phyloP scores from a whole-genome alignment of 768 basidiomycete species.

The Tulasnella sp. region DNA sequence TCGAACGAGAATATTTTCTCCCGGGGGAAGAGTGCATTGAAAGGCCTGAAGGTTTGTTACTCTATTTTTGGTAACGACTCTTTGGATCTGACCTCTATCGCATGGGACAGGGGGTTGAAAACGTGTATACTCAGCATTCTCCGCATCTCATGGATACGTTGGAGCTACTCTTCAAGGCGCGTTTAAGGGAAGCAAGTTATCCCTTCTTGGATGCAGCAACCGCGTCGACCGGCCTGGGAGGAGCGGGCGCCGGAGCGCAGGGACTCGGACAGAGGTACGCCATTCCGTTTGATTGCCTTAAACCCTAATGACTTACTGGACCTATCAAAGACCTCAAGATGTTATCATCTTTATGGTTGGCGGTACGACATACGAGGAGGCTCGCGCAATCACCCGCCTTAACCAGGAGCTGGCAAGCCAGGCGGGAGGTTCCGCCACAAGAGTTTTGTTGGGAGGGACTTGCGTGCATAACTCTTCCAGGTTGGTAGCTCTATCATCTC shows the following conservation, averaged over 20 bases:
- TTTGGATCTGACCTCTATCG: slow-evolving; percentile 22
- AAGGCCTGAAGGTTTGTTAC: slow-evolving; percentile 77
- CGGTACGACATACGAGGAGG: slow-evolving; percentile 95
- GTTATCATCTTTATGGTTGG: slow-evolving; percentile 96
- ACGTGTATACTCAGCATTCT: slow-evolving; percentile 96
- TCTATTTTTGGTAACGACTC: neutral
- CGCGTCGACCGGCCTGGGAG: slow-evolving; percentile 20
- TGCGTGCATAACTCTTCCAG: slow-evolving; percentile 92
- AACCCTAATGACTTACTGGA: neutral
- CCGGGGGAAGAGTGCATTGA: slow-evolving; percentile 89
- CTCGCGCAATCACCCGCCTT: slow-evolving; percentile 72
- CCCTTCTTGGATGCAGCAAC: slow-evolving; percentile 61
- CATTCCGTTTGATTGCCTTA: neutral
- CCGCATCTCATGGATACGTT: slow-evolving; percentile 91
- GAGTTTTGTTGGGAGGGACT: slow-evolving; percentile 87
- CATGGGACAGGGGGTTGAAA: slow-evolving; percentile 79
- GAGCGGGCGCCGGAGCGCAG: neutral
- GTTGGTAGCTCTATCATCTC: slow-evolving; percentile 43
- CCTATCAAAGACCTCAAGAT: slow-evolving; percentile 72
- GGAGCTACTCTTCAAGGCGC: slow-evolving; percentile 81
- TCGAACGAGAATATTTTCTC: slow-evolving; percentile 92
- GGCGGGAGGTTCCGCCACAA: slow-evolving; percentile 53
- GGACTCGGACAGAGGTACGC: slow-evolving; percentile 14
- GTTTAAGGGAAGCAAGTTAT: slow-evolving; percentile 81
- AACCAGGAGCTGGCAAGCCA: slow-evolving; percentile 62